A percentile compares a stretch with the other conserved stretches of the same genome.
Evolutionary conservation across 176 grass and related monocot species (phyloP).

Genomic region (Canna indica): DNA sequence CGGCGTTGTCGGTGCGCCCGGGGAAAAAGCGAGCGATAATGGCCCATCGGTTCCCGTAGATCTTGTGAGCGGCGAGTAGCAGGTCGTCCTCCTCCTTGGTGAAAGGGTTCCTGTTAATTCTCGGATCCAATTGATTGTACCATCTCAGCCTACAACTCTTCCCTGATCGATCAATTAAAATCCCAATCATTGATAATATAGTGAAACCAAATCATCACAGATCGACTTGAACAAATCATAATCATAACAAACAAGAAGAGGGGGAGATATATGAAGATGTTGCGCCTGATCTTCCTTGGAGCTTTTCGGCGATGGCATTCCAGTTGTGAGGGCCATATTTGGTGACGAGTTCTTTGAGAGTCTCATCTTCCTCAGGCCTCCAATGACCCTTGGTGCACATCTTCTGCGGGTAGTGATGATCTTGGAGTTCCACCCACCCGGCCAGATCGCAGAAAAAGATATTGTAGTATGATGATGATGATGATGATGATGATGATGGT

Average conservation of each 20-base stretch:
- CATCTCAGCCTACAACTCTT: slow-evolving; percentile 95
- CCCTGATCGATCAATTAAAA: slow-evolving; percentile 17
- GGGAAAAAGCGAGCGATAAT: slow-evolving; percentile 89
- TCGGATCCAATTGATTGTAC: slow-evolving; percentile 93
- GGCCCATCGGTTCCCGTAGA: slow-evolving; percentile 84
- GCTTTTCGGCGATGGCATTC: slow-evolving; percentile 3
- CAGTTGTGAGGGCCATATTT: slow-evolving; percentile 10
- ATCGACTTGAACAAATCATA: background rate
- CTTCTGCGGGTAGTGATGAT: background rate
- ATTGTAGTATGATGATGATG: too few relatives aligned
- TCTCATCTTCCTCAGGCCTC: slow-evolving; percentile 11
- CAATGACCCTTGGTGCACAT: background rate
- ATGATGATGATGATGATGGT: background rate
- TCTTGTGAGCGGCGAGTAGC: slow-evolving; percentile 65
- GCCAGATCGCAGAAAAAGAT: too few relatives aligned
- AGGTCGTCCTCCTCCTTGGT: slow-evolving; percentile 80
- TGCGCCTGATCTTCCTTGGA: slow-evolving; percentile 9
- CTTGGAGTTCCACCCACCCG: too few relatives aligned
- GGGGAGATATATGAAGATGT: too few relatives aligned
- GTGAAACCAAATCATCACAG: background rate
- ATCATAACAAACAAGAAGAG: background rate
- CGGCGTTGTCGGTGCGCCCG: slow-evolving; percentile 90
- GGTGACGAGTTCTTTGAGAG: background rate
- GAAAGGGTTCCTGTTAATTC: slow-evolving; percentile 84
- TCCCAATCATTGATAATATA: background rate